Evolutionary conservation across 2,329 filamentous ascomycete genomes (phyloP), one percentile per base, ranked within the genome.

Genomic region (Aspergillus neotritici): DNA sequence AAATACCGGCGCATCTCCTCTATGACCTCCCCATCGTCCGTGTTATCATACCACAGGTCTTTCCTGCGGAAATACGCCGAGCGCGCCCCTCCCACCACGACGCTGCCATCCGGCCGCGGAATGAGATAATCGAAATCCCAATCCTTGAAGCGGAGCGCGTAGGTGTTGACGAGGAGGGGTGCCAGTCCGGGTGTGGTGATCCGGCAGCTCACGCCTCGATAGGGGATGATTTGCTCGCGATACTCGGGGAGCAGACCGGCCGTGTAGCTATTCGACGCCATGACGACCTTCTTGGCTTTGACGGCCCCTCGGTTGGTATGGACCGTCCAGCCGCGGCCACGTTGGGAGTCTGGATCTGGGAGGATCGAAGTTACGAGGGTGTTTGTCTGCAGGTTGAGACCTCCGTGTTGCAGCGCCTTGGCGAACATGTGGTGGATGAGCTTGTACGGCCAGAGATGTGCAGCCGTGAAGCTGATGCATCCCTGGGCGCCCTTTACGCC

Each of bases 261-360:
- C 0, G 87, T 89, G 62, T 94, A 93, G 3, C 74, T 89, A 58
- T 95, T 95, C 1, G 86, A 90, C 4, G 87, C 84, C n/a, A 94
- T 76, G 11, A 94, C 73, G n/a, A 94, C 78, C 28, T 80, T 76
- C 4, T 69, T 66, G 0, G 87, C 74, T 0, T 63, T 63, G 44
- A 94, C 76, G 37, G 65, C 70, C 13, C 88, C 89, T 16, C 87
- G 79, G 0, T 74, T 64, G 0, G 60, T 61, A 0, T 86, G 89
- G 40, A 63, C 31, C 1, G 44, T 34, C 79, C 72, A 3, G 72
- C 72, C 84, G 86, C 31, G 21, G 72, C 72, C 84, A 86, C 31
- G 21, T 4, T n/a, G 58, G 55, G 46, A 51, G 33, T 32, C 4
- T 5, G 28, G 13, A 30, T n/a, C 15, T 4, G 41, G 36, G 13